Evolutionary conservation across 2,329 filamentous ascomycete species (phyloP).

Genomic region (Phialophora verrucosa): DNA sequence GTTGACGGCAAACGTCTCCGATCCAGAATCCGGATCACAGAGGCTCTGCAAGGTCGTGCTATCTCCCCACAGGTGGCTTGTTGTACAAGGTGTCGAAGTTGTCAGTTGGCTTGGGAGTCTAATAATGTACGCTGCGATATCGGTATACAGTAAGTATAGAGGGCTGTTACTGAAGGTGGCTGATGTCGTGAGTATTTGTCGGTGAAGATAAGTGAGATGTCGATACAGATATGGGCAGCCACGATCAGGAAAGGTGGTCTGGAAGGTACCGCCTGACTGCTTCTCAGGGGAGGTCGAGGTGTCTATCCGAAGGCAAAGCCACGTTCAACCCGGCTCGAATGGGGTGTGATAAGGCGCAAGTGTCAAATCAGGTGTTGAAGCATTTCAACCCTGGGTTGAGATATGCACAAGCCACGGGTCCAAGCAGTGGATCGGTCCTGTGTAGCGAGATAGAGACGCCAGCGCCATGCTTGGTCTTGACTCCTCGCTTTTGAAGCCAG

Average conservation of each 20-base stretch:
- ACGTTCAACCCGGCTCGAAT: background rate
- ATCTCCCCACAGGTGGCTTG: background rate
- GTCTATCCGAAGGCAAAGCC: background rate
- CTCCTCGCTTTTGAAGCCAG: background rate
- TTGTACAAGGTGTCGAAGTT: background rate
- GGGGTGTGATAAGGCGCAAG: background rate
- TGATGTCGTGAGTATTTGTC: background rate
- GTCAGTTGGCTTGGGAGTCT: background rate
- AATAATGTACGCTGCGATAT: background rate
- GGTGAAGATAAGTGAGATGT: background rate
- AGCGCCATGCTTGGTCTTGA: background rate
- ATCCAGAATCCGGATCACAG: background rate
- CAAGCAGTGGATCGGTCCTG: background rate
- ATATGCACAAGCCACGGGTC: slow-evolving; percentile 4
- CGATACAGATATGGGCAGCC: background rate
- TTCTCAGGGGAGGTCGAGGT: background rate
- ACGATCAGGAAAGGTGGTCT: background rate
- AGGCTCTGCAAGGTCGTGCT: background rate
- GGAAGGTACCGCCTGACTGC: slow-evolving; percentile 1
- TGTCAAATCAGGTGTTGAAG: slow-evolving; percentile 2
- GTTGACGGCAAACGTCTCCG: background rate
- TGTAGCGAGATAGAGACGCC: background rate
- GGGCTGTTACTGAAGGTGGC: too few species aligned
- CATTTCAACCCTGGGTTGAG: background rate
- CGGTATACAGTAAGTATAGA: background rate